Percentiles rank a stretch among this genome's conserved stretches.
phyloP scores from a whole-genome alignment of 345 rosid species.

The Gossypium herbaceum region DNA sequence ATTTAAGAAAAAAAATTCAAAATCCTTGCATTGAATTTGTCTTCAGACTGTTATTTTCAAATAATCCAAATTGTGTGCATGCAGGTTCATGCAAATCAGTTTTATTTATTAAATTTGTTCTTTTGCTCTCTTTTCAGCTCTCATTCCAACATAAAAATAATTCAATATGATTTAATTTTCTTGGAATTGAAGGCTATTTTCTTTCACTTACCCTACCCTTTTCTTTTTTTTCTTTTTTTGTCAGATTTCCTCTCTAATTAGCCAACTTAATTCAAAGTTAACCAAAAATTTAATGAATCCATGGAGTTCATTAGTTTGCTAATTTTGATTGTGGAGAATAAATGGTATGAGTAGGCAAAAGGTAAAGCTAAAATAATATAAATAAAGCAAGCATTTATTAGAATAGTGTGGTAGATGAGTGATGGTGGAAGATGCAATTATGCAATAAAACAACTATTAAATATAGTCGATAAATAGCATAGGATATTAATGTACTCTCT shows the following conservation, averaged over 20 bases:
- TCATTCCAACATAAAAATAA: not conserved
- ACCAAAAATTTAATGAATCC: not conserved
- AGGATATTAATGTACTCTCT: not conserved
- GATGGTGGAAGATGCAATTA: not conserved
- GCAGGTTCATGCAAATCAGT: not conserved
- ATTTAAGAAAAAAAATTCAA: not conserved
- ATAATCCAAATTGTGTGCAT: not conserved
- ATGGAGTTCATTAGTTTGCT: not conserved
- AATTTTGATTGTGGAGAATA: no score
- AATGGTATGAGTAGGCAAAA: no score
- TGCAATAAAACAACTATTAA: not conserved
- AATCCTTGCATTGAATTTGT: not conserved
- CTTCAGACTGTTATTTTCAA: not conserved
- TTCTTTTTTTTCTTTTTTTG: no score
- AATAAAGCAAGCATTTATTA: not conserved
- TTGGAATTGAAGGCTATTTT: not conserved
- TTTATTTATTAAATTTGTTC: not conserved
- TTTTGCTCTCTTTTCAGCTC: not conserved
- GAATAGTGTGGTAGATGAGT: not conserved
- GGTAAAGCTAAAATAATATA: no score
- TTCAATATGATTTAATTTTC: not conserved
- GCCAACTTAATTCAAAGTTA: not conserved
- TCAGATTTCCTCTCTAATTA: not conserved
- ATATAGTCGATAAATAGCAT: not conserved
- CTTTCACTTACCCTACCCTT: not conserved